phyloP scores from a whole-genome alignment of 2,329 filamentous ascomycete genomes.

The Fusarium bactridioides region DNA sequence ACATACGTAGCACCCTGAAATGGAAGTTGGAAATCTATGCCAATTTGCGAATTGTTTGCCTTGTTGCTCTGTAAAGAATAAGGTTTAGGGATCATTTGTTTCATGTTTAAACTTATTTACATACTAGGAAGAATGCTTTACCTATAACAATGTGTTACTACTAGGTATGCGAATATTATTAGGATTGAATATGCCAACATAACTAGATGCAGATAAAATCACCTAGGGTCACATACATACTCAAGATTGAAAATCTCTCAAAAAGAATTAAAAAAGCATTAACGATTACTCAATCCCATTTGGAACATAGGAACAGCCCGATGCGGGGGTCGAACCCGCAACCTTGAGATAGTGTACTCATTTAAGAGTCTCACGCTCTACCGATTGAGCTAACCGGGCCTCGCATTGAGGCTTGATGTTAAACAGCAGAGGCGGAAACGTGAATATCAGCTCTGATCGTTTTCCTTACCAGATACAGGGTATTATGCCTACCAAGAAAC shows the following conservation, averaged over 20 bases:
- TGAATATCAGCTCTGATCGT: rapidly evolving
- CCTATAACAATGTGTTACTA: neutral
- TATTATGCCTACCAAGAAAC: neutral
- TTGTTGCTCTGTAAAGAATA: neutral
- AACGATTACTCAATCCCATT: slow-evolving; percentile 13
- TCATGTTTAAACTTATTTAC: neutral
- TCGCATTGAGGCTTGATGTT: slow-evolving; percentile 10
- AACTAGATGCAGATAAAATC: neutral
- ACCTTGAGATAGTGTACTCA: slow-evolving; percentile 57
- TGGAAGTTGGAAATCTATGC: neutral
- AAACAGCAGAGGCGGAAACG: rapidly evolving
- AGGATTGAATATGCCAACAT: too few relatives aligned
- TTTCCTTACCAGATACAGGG: too few relatives aligned
- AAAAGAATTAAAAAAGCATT: neutral
- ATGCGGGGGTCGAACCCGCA: slow-evolving; percentile 62
- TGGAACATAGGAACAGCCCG: slow-evolving; percentile 42
- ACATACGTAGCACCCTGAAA: neutral
- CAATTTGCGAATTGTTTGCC: neutral
- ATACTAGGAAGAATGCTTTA: neutral
- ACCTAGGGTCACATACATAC: neutral
- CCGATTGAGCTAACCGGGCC: slow-evolving; percentile 53
- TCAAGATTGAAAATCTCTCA: too few relatives aligned
- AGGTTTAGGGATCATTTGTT: neutral
- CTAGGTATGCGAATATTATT: neutral
- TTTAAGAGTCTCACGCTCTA: slow-evolving; percentile 77